Percentiles rank a stretch among this genome's conserved stretches.
Conservation (phyloP, 2,329 filamentous ascomycete genomes). For the Botrytis byssoidea region DNA sequence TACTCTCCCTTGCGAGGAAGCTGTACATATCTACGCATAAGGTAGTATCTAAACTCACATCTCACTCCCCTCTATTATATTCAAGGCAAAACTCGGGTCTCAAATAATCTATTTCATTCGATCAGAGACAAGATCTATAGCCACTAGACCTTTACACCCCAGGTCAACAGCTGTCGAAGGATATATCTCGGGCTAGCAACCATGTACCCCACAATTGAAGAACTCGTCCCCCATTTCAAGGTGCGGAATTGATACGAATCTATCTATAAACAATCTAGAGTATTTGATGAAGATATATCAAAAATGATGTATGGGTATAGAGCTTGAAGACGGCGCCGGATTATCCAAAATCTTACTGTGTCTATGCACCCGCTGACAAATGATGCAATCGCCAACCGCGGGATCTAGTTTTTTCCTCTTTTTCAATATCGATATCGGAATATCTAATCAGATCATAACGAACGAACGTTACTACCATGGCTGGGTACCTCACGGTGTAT, state of each 20-base stretch:
- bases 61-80: background rate
- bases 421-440: background rate
- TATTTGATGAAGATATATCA: background rate
- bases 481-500: background rate
- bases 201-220: conserved; percentile 7
- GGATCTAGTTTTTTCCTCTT: background rate
- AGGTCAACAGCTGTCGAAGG: background rate
- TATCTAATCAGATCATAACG: background rate
- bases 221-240: conserved; percentile 1
- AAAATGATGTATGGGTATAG: background rate
- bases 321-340: background rate
- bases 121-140: background rate
- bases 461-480: background rate
- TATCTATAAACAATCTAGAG: background rate
- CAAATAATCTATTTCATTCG: background rate
- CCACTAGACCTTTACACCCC: background rate
- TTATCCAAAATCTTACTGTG: background rate
- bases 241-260: background rate
- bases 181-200: background rate
- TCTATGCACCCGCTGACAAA: background rate
- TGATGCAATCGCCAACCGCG: conserved; percentile 1
- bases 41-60: background rate
- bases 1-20: background rate
- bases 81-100: conserved; percentile 5
- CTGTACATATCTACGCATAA: too few species aligned